A percentile compares a stretch with the other conserved stretches of the same genome.
Conservation (phyloP, 2,329 filamentous ascomycete species). For the Zasmidium cellare region DNA sequence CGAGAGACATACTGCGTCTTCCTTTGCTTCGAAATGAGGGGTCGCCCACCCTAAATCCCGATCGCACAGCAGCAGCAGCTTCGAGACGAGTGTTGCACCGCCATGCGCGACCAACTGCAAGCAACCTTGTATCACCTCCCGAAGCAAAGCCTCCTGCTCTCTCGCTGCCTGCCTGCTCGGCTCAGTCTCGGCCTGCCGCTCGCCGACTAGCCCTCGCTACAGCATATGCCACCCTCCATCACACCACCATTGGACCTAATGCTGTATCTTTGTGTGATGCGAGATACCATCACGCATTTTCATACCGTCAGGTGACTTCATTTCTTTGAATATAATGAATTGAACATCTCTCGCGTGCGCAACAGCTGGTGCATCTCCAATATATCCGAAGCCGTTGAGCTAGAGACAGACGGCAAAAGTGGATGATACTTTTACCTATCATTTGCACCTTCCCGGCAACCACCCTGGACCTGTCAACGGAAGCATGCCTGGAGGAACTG, state of each 20-base stretch:
- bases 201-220: conserved; percentile 1
- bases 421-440: not conserved
- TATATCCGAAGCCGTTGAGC: not conserved
- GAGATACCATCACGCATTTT: conserved; percentile 7
- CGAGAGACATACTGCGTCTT: not conserved
- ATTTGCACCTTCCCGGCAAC: not conserved
- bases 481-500: not conserved
- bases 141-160: conserved; percentile 1
- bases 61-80: not conserved
- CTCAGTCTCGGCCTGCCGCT: not conserved
- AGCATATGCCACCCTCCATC: not conserved
- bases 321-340: not conserved
- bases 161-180: too few relatives aligned
- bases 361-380: not conserved
- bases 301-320: conserved; percentile 5
- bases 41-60: not conserved
- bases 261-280: conserved; percentile 1
- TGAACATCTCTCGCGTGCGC: not conserved
- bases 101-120: conserved; percentile 2
- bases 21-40: conserved; percentile 1
- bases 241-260: not conserved
- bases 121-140: not conserved
- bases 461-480: not conserved
- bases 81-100: not conserved
- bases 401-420: too few relatives aligned